Conservation (phyloP, 2,329 filamentous ascomycete genomes). For the Periglandula ipomoeae region DNA sequence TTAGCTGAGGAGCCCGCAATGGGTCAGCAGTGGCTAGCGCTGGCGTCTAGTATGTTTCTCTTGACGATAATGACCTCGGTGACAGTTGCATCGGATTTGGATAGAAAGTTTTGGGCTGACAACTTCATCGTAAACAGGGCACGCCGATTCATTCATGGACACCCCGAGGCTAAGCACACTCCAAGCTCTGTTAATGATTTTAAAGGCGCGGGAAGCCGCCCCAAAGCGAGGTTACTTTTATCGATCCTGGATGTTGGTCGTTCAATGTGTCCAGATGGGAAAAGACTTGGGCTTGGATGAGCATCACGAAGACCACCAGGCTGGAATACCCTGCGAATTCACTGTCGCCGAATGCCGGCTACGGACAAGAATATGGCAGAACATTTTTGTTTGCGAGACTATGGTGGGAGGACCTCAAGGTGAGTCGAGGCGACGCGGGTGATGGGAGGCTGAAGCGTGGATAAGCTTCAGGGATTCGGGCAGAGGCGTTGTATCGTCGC, state of each 20-base stretch:
- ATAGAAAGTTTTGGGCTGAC: too few species aligned
- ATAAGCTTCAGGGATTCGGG: too few species aligned
- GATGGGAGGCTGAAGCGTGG: too few species aligned
- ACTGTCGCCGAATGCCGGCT: conserved; percentile 67
- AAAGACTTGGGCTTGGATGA: conserved; percentile 87
- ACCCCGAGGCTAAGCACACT: conserved; percentile 83
- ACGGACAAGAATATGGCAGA: conserved; percentile 85
- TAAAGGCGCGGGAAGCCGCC: conserved; percentile 86
- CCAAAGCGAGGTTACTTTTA: conserved; percentile 95
- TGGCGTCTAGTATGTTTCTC: conserved; percentile 61
- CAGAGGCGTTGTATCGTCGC: not conserved
- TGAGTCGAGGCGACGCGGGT: conserved; percentile 25
- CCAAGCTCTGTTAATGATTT: conserved; percentile 75
- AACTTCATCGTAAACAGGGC: conserved; percentile 43
- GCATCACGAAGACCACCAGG: conserved; percentile 70
- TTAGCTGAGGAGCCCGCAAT: conserved; percentile 75
- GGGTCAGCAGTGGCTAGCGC: conserved; percentile 85
- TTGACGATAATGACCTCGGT: too few species aligned
- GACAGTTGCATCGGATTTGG: too few species aligned
- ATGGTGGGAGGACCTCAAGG: conserved; percentile 95
- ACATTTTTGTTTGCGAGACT: conserved; percentile 73
- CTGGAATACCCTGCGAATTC: conserved; percentile 60
- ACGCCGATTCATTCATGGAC: conserved; percentile 90
- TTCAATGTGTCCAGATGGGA: conserved; percentile 85
- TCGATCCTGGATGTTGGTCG: conserved; percentile 92